These are phyloP conservation scores for Beverwykella pulmonaria DNA, from an alignment of 495 filamentous ascomycete genomes.

Conservation along the genomic window DNA sequence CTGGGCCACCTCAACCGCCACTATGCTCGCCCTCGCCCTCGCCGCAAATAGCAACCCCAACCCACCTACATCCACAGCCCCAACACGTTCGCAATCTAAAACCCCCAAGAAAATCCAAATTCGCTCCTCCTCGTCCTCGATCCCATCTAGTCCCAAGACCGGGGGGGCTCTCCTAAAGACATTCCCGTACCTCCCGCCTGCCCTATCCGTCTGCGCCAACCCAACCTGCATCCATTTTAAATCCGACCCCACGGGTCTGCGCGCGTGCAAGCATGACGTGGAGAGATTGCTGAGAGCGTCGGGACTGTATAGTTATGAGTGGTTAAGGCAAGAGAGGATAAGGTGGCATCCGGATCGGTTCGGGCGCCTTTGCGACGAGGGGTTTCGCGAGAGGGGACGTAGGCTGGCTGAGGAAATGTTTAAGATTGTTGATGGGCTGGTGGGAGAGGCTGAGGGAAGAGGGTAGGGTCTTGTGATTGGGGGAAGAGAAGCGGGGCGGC, in stretches of 20 bases:
- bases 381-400: conserved; percentile 23
- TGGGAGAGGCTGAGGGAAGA: conserved; percentile 10
- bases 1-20: conserved; percentile 18
- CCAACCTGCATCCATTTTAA: conserved; percentile 13
- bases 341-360: conserved; percentile 39
- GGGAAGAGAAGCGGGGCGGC: too few species aligned
- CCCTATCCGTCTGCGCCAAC: conserved; percentile 13
- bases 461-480: too few species aligned
- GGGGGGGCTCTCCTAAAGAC: conserved; percentile 1
- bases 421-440: conserved; percentile 29
- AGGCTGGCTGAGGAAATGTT: conserved; percentile 36
- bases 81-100: not conserved
- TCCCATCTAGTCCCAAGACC: not conserved
- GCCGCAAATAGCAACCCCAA: not conserved
- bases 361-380: conserved; percentile 30
- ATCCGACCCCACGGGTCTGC: conserved; percentile 9
- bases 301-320: conserved; percentile 31
- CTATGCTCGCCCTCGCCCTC: conserved; percentile 8
- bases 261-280: conserved; percentile 35
- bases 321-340: conserved; percentile 33
- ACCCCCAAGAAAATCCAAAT: conserved; percentile 24
- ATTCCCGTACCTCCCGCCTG: conserved; percentile 29
- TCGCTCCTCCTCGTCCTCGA: not conserved
- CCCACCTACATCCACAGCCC: not conserved
- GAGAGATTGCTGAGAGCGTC: conserved; percentile 27